phyloP scores from a whole-genome alignment of 1,284 basidiomycete species.

The Sanghuangporus sanghuang region DNA sequence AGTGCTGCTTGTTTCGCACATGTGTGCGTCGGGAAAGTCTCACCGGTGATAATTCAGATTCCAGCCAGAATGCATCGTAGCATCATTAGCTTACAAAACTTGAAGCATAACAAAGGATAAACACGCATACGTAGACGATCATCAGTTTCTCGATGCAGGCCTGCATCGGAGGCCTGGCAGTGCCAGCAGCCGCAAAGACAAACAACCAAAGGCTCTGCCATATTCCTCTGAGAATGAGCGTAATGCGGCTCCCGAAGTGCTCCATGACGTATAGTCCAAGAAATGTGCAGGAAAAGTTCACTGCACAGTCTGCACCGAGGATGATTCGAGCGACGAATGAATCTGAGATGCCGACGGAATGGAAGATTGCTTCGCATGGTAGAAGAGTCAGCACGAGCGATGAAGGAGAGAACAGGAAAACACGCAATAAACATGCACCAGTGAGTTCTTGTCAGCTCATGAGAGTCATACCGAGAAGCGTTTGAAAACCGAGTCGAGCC shows the following conservation, averaged over 20 bases:
- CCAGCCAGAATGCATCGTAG: constrained; percentile 30
- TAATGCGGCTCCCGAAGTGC: constrained; percentile 43
- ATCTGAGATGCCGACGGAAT: constrained; percentile 61
- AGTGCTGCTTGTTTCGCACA: constrained; percentile 74
- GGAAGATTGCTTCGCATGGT: constrained; percentile 67
- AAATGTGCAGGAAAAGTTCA: constrained; percentile 70
- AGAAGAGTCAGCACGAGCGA: constrained; percentile 21
- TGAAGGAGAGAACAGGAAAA: not conserved
- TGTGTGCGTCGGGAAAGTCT: constrained; percentile 72
- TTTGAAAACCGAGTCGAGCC: constrained; percentile 46
- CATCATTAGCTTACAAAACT: constrained; percentile 36
- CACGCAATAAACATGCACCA: constrained; percentile 44
- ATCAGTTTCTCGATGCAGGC: constrained; percentile 61
- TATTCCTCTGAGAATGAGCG: constrained; percentile 62
- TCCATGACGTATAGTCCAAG: constrained; percentile 19
- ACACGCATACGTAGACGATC: constrained; percentile 75
- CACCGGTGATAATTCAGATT: constrained; percentile 72
- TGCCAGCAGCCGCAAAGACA: constrained; percentile 73
- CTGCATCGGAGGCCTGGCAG: constrained; percentile 50
- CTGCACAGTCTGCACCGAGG: constrained; percentile 59
- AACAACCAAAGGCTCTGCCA: constrained; percentile 78
- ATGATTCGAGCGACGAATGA: constrained; percentile 72
- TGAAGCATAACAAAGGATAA: constrained; percentile 73
- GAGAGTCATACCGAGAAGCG: constrained; percentile 60
- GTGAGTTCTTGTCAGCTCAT: constrained; percentile 76